Evolutionary conservation across 2,329 filamentous ascomycete genomes (phyloP).

Genomic region (Claviceps pusilla): DNA sequence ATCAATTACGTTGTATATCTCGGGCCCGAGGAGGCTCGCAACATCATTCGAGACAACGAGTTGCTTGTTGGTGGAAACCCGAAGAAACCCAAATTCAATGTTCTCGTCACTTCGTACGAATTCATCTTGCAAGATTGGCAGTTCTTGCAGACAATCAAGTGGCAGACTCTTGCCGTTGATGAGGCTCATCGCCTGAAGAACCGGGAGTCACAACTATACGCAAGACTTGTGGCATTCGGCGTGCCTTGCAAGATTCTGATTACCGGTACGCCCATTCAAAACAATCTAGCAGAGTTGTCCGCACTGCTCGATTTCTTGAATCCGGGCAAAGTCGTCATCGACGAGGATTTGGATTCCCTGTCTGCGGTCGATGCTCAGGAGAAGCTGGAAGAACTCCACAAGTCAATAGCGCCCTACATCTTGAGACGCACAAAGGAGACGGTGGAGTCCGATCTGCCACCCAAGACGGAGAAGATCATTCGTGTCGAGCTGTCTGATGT

Average conservation of each 20-base stretch:
- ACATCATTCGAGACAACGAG: conserved; percentile 80
- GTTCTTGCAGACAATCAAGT: conserved; percentile 81
- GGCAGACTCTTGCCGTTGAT: conserved; percentile 93
- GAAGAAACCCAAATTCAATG: conserved; percentile 87
- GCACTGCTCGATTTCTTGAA: conserved; percentile 93
- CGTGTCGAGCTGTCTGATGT: conserved; percentile 93
- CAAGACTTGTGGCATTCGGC: conserved; percentile 70
- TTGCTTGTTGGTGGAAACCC: conserved; percentile 73
- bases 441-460: conserved; percentile 88
- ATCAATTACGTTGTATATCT: conserved; percentile 96
- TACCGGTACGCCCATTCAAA: conserved; percentile 93
- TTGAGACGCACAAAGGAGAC: conserved; percentile 92
- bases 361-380: conserved; percentile 65
- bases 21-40: conserved; percentile 72
- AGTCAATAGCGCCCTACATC: conserved; percentile 83
- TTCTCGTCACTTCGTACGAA: conserved; percentile 94
- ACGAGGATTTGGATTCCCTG: conserved; percentile 75
- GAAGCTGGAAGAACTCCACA: conserved; percentile 75
- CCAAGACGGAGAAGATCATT: conserved; percentile 98
- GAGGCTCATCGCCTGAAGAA: conserved; percentile 97
- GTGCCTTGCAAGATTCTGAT: conserved; percentile 82
- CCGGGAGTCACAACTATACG: conserved; percentile 82
- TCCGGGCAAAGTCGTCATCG: conserved; percentile 81
- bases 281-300: conserved; percentile 83
- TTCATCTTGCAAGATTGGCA: conserved; percentile 78